Percentiles rank a stretch among this genome's conserved stretches.
Conservation (phyloP, 805 yeast species). For the Saccharomyces eubayanus region DNA sequence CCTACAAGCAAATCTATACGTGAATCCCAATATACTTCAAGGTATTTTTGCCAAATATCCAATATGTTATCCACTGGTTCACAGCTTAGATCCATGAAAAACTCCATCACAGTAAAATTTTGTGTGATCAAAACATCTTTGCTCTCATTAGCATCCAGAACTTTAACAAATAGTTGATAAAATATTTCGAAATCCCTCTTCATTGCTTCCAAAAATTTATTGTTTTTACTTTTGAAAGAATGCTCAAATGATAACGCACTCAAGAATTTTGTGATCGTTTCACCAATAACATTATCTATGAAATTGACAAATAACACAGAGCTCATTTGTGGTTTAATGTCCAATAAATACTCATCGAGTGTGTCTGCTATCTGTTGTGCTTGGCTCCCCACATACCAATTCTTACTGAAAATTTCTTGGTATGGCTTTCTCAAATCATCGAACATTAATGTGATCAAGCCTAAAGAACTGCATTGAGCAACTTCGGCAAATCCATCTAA, state of each 20-base stretch:
- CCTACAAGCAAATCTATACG: conserved; percentile 63
- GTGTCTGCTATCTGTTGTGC: conserved; percentile 63
- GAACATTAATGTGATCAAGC: conserved; percentile 51
- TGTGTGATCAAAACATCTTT: conserved; percentile 35
- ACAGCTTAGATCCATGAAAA: conserved; percentile 48
- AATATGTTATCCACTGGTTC: conserved; percentile 40
- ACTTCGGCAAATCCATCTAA: conserved; percentile 73
- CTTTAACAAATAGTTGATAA: conserved; percentile 44
- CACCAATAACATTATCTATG: conserved; percentile 46
- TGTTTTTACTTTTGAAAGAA: conserved; percentile 36
- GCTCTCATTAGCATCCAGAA: conserved; percentile 31
- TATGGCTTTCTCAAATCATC: conserved; percentile 64
- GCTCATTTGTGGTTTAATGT: conserved; percentile 46
- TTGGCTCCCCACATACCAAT: conserved; percentile 58
- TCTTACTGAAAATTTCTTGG: conserved; percentile 51
- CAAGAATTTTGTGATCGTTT: conserved; percentile 42
- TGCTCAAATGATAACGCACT: conserved; percentile 37
- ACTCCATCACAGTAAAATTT: conserved; percentile 53
- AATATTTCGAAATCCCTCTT: conserved; percentile 54
- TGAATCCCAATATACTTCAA: conserved; percentile 65
- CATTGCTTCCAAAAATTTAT: conserved; percentile 42
- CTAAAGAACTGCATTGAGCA: conserved; percentile 54
- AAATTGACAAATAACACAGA: conserved; percentile 47
- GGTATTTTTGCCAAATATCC: conserved; percentile 52
- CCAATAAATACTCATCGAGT: conserved; percentile 63